Base-by-base conservation (phyloP, 139 green algal genomes). In the Chlamydomonas schloesseri region DNA sequence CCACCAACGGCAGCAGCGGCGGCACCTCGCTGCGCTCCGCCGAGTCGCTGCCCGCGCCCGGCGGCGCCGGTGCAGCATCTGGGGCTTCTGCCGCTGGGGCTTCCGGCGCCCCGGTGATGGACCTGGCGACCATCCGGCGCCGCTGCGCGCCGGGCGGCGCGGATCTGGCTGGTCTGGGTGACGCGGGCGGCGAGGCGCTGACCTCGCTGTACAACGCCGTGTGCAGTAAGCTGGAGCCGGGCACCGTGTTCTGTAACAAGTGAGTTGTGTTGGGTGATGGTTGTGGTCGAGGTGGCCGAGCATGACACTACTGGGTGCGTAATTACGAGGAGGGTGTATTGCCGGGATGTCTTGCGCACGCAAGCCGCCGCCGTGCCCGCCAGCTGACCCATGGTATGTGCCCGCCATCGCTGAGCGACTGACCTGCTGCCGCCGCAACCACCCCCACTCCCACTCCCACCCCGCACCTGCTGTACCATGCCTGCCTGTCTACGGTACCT, bases 181-280 rank as follows among this genome's bases (percentile, higher is more conserved):
- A 77, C 67, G 47, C 0, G 0, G 53, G 6, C 11, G 79, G 79
- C 31, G 79, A 85, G 79, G 79, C 77, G 67, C 42, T 76, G 67
- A 26, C 23, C 4, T 21, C 67, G 0, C 31, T 76, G 13, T 85
- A 77, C 79, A 77, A 36, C 9, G 79, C 79, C 3, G 79, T 85
- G 21, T 76, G 65, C 67, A 55, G 57, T n/a, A n/a, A n/a, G 47
- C 67, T 85, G 67, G 79, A 85, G 64, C 79, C 47, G 64, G 79
- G 79, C 6, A 31, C 79, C 18, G 17, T 85, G 18, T 77, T 85
- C 23, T 74, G 46, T 37, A 76, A 55, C 64, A 85, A 85, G 79
- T 85, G 36, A 42, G 73, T 55, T n/a, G n/a, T n/a, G n/a, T n/a
- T n/a, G n/a, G n/a, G n/a, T n/a, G n/a, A n/a, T n/a, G n/a, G n/a